These are phyloP conservation scores for Pleurotus eryngii DNA, from an alignment of 768 basidiomycete genomes.

Conservation along the genomic window DNA sequence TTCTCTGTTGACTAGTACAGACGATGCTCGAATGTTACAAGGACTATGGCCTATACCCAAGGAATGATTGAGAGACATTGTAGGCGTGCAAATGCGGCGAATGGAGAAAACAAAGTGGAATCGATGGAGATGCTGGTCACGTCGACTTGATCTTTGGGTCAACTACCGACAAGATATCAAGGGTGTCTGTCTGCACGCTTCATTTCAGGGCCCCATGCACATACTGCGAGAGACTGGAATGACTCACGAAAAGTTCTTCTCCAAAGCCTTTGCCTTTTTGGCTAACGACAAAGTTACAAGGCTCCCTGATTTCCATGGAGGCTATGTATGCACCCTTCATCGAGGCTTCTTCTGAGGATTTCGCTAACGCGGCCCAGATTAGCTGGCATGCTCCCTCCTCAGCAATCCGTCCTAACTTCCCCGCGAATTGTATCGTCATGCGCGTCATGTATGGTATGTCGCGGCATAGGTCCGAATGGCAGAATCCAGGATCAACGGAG, in stretches of 20 bases:
- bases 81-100: too few species aligned
- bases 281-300: constrained; percentile 30
- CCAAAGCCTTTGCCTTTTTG: constrained; percentile 25
- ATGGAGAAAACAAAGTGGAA: too few species aligned
- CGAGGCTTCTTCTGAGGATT: not conserved
- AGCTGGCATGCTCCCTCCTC: constrained; percentile 34
- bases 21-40: too few species aligned
- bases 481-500: constrained; percentile 40
- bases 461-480: constrained; percentile 33
- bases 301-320: constrained; percentile 21
- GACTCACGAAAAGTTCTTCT: constrained; percentile 32
- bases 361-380: constrained; percentile 32
- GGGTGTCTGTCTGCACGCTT: constrained; percentile 12
- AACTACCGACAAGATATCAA: constrained; percentile 16
- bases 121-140: constrained; percentile 13
- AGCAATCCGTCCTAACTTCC: constrained; percentile 26
- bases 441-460: constrained; percentile 15
- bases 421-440: constrained; percentile 20
- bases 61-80: too few species aligned
- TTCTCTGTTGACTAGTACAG: too few species aligned
- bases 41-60: too few species aligned
- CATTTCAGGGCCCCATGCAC: not conserved
- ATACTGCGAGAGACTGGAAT: not conserved
- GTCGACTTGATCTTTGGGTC: constrained; percentile 13
- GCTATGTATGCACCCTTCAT: constrained; percentile 29